Base-by-base conservation (phyloP, 371 early-diverging fungal genomes). In the Umbelopsis sp. region DNA sequence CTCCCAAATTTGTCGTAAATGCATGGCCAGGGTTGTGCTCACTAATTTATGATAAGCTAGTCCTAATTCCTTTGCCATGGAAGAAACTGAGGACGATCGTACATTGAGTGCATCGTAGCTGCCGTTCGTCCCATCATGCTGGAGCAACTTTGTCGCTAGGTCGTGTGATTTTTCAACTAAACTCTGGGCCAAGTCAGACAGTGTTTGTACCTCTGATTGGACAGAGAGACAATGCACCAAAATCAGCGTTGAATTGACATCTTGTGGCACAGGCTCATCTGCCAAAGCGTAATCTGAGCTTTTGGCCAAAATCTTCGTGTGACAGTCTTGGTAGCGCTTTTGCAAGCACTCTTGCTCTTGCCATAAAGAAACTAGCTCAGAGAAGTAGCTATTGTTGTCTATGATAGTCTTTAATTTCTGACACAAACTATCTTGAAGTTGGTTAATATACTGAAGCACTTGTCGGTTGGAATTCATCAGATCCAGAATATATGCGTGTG, bases 1-100 rank as follows among this genome's bases (percentile, higher is more conserved):
- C 35, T 57, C 57, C 57, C 57, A 57, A 8, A 25, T 57, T 35
- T 57, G 57, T 35, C 35, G 0, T 35, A 37, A 29, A 57, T 57
- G 29, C 18, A 57, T 18, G 1, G 57, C 37, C 7, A 57, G 14
- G 1, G 57, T 35, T 16, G 57, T 35, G 11, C 35, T 18, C 14
- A 35, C 35, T 3, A 57, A 25, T 18, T 29, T 35, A 16, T 57
- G 35, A 35, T 32, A 16, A 9, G 35, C 35, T 16, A 48, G 48
- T 12, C 12, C 6, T 32, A 57, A 29, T 4, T 11, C 4, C 4
- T 35, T 57, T 11, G 57, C 18, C 37, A 14, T 57, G 16, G 18
- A 24, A 29, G 29, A 32, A 14, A n/a, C 48, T 16, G 2, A 12
- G 41, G 41, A 41, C 18, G 48, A 48, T 20, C 48, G 11, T 3